These are phyloP conservation scores for Arthrobotrys musiformis DNA, from an alignment of 2,329 filamentous ascomycete genomes.

Conservation along the genomic window DNA sequence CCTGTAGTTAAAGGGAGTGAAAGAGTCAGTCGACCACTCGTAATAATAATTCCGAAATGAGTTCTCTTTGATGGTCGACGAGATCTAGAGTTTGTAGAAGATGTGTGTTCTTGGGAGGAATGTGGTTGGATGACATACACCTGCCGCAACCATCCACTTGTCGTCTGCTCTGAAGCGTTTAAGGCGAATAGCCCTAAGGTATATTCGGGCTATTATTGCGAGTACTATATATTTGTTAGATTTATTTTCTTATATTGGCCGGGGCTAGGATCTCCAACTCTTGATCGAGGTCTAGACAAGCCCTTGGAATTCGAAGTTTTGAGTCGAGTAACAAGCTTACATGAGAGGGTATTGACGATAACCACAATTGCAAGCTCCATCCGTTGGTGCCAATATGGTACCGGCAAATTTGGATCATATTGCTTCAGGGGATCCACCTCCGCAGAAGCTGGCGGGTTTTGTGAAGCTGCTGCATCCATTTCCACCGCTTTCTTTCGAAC, in stretches of 20 bases:
- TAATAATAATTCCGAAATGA: background rate
- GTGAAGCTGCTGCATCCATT: slow-evolving; percentile 26
- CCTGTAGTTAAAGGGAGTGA: slow-evolving; percentile 34
- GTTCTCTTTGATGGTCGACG: background rate
- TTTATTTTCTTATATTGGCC: background rate
- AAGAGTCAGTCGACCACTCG: background rate
- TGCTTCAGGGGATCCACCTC: slow-evolving; percentile 31
- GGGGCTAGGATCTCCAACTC: background rate
- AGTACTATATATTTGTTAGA: slow-evolving; percentile 54
- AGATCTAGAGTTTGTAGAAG: slow-evolving; percentile 2
- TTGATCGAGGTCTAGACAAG: background rate
- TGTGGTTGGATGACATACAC: slow-evolving; percentile 55
- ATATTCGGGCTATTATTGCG: slow-evolving; percentile 58
- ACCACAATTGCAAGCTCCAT: slow-evolving; percentile 60
- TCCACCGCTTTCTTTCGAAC: background rate
- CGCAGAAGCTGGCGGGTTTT: slow-evolving; percentile 2
- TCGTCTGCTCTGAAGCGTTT: slow-evolving; percentile 60
- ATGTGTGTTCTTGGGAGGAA: slow-evolving; percentile 13
- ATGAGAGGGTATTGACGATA: slow-evolving; percentile 58
- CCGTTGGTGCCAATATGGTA: slow-evolving; percentile 57
- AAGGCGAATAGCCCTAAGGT: slow-evolving; percentile 58
- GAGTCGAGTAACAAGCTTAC: slow-evolving; percentile 56
- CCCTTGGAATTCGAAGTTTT: background rate
- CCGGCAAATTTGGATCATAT: slow-evolving; percentile 59
- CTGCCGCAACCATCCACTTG: slow-evolving; percentile 60